phyloP scores from a whole-genome alignment of 1,284 basidiomycete genomes.

The Wolfiporia cocos region DNA sequence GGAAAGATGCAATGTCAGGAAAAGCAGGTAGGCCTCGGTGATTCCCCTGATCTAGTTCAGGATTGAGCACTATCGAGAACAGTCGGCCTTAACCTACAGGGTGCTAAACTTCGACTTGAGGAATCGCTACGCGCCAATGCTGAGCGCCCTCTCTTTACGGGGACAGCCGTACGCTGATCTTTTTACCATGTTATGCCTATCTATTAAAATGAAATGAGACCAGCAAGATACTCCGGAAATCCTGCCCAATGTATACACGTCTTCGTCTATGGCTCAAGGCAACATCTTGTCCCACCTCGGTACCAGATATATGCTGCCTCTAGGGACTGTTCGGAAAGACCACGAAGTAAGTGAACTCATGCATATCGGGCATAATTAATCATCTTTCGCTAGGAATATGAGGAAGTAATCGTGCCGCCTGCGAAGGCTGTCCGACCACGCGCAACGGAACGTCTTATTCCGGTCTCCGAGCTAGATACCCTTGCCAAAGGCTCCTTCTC shows the following conservation, averaged over 20 bases:
- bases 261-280: conserved; percentile 52
- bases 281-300: conserved; percentile 72
- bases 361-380: background rate
- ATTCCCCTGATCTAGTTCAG: too few relatives aligned
- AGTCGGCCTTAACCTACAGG: conserved; percentile 38
- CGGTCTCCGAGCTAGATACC: conserved; percentile 71
- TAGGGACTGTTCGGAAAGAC: conserved; percentile 72
- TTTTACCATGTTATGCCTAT: conserved; percentile 12
- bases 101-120: conserved; percentile 63
- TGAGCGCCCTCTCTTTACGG: conserved; percentile 62
- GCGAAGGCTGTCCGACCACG: conserved; percentile 77
- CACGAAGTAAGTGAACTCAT: conserved; percentile 46
- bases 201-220: background rate
- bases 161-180: conserved; percentile 42
- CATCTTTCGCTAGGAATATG: conserved; percentile 42
- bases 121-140: conserved; percentile 60
- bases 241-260: conserved; percentile 90
- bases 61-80: too few relatives aligned
- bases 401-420: conserved; percentile 90
- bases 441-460: conserved; percentile 67
- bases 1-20: too few relatives aligned
- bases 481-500: conserved; percentile 87
- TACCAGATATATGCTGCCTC: conserved; percentile 75
- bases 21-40: too few relatives aligned
- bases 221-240: conserved; percentile 53